phyloP scores from a whole-genome alignment of 305 asterid genomes.

The Ilex paraguariensis region DNA sequence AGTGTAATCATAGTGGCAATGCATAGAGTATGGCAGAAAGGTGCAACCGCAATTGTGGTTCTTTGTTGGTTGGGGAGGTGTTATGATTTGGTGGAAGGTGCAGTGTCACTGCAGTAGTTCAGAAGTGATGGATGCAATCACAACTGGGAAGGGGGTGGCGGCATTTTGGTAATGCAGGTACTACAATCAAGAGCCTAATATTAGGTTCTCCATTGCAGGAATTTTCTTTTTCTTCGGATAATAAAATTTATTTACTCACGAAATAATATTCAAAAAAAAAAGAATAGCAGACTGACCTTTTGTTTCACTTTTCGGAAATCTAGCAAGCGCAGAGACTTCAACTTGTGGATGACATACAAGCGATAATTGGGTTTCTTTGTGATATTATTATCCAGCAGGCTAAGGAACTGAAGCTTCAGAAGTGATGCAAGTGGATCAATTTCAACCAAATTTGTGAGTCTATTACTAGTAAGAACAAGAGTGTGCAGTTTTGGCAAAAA shows the following conservation, averaged over 20 bases:
- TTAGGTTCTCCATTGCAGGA: too few relatives aligned
- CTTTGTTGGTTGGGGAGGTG: too few relatives aligned
- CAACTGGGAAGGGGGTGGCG: too few relatives aligned
- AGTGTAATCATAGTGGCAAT: too few relatives aligned
- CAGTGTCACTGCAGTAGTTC: too few relatives aligned
- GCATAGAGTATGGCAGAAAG: too few relatives aligned
- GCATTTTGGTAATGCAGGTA: too few relatives aligned
- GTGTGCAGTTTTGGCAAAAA: constrained; percentile 89
- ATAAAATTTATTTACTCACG: constrained; percentile 24
- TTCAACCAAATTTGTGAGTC: constrained; percentile 87
- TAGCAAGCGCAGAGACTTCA: constrained; percentile 73
- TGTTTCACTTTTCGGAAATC: constrained; percentile 94
- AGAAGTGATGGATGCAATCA: too few relatives aligned
- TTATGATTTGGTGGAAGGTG: too few relatives aligned
- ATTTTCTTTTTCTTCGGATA: neutral
- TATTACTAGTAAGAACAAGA: constrained; percentile 83
- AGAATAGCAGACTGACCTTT: constrained; percentile 52
- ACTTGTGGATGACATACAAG: constrained; percentile 85
- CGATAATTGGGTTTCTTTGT: constrained; percentile 98
- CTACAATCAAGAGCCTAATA: neutral
- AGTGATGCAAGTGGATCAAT: constrained; percentile 91
- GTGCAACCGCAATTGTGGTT: too few relatives aligned
- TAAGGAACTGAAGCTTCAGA: constrained; percentile 82
- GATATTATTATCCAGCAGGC: constrained; percentile 85
- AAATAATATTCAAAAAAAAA: neutral